Evolutionary conservation across 2,329 filamentous ascomycete genomes (phyloP).

Genomic region (Fusarium albidum): DNA sequence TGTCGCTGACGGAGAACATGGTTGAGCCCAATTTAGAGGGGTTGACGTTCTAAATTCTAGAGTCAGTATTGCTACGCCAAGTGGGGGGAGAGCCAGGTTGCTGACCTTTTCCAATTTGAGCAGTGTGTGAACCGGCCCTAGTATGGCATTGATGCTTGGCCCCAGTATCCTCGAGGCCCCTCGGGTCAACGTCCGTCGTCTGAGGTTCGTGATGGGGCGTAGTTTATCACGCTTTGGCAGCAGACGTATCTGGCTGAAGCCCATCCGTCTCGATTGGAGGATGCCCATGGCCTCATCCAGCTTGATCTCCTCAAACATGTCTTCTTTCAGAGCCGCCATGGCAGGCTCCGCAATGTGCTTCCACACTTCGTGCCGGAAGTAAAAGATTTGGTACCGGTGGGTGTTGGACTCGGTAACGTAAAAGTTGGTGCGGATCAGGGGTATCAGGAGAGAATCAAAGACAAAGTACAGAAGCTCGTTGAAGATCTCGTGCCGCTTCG

Average conservation of each 20-base stretch:
- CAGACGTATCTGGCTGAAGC: constrained; percentile 80
- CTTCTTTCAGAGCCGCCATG: constrained; percentile 69
- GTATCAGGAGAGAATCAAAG: constrained; percentile 91
- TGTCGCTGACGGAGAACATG: constrained; percentile 81
- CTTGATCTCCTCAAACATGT: constrained; percentile 82
- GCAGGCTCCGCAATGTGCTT: constrained; percentile 76
- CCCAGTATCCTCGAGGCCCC: constrained; percentile 70
- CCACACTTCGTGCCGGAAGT: constrained; percentile 96
- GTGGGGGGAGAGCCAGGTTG: background rate
- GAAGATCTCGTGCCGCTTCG: constrained; percentile 81
- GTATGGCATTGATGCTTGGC: constrained; percentile 55
- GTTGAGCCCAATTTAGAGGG: constrained; percentile 76
- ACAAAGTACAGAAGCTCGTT: constrained; percentile 89
- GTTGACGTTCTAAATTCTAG: constrained; percentile 49
- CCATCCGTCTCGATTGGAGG: constrained; percentile 70
- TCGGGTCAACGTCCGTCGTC: constrained; percentile 65
- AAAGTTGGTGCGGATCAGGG: constrained; percentile 86
- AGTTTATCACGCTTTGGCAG: constrained; percentile 82
- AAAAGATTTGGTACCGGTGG: constrained; percentile 85
- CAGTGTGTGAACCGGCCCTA: constrained; percentile 78
- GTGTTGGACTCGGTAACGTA: constrained; percentile 91
- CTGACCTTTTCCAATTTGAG: constrained; percentile 80
- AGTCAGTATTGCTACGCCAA: constrained; percentile 23
- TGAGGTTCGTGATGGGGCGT: constrained; percentile 87
- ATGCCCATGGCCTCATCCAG: constrained; percentile 62